phyloP scores from a whole-genome alignment of 1,284 basidiomycete genomes.

The Cerioporus squamosus region DNA sequence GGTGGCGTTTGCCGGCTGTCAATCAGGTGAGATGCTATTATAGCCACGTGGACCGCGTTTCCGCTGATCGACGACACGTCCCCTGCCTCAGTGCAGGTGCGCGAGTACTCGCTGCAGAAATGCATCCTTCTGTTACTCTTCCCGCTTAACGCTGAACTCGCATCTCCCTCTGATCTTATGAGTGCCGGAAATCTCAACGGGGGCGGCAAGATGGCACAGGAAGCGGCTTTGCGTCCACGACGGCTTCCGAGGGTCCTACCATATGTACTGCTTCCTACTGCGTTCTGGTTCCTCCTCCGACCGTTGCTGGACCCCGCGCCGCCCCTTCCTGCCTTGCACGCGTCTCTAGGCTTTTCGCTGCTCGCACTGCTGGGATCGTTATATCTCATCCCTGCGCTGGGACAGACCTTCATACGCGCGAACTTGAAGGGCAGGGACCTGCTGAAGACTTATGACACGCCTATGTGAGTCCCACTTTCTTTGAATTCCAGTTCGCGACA shows the following conservation, averaged over 20 bases:
- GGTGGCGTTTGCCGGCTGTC: no score
- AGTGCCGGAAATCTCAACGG: no score
- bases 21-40: no score
- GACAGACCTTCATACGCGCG: constrained; percentile 74
- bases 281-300: constrained; percentile 69
- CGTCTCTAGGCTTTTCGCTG: constrained; percentile 80
- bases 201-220: constrained; percentile 18
- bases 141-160: no score
- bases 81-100: no score
- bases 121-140: no score
- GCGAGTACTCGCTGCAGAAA: no score
- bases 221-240: constrained; percentile 47
- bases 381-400: constrained; percentile 76
- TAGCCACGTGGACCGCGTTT: no score
- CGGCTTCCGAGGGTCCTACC: constrained; percentile 55
- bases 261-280: constrained; percentile 63
- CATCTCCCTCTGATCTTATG: no score
- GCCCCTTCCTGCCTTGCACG: constrained; percentile 69
- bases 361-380: constrained; percentile 77
- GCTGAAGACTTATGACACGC: constrained; percentile 73
- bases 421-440: constrained; percentile 83
- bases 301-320: constrained; percentile 72
- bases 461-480: constrained; percentile 62
- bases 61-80: no score
- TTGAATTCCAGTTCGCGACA: no score